These are phyloP conservation scores for Escovopsis weberi DNA, from an alignment of 2,329 filamentous ascomycete genomes.

Conservation along the genomic window DNA sequence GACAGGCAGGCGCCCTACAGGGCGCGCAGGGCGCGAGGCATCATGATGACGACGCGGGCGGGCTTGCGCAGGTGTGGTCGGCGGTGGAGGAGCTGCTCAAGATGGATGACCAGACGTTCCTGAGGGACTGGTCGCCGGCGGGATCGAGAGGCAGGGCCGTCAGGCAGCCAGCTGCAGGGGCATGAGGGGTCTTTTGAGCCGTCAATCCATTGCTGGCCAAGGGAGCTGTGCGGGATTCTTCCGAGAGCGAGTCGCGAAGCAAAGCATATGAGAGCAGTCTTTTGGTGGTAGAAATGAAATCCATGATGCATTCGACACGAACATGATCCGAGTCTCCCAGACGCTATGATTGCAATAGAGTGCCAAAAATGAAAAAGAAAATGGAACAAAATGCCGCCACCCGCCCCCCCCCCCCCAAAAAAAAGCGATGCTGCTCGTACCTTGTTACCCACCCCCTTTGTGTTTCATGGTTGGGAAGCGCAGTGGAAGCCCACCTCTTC, in stretches of 20 bases:
- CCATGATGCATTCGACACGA: neutral
- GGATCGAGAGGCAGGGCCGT: neutral
- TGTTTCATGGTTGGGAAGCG: no score
- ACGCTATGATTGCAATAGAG: no score
- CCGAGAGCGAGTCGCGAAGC: neutral
- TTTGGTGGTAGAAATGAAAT: neutral
- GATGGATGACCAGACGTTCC: constrained; percentile 7
- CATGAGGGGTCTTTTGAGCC: neutral
- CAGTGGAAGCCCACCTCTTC: no score
- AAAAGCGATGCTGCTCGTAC: no score
- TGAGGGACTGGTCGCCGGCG: neutral
- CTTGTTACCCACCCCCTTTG: no score
- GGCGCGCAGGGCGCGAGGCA: neutral
- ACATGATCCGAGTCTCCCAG: no score
- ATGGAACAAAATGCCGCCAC: no score
- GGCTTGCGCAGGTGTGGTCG: constrained; percentile 17
- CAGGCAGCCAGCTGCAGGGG: neutral
- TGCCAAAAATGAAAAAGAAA: no score
- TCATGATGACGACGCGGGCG: neutral
- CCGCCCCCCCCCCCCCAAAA: no score
- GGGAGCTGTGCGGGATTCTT: no score
- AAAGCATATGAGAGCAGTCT: neutral
- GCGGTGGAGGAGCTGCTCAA: constrained; percentile 17
- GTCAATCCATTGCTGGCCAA: no score
- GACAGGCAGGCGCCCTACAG: neutral